Evolutionary conservation across 768 basidiomycete genomes (phyloP).

Genomic region (Lentinula detonsa): DNA sequence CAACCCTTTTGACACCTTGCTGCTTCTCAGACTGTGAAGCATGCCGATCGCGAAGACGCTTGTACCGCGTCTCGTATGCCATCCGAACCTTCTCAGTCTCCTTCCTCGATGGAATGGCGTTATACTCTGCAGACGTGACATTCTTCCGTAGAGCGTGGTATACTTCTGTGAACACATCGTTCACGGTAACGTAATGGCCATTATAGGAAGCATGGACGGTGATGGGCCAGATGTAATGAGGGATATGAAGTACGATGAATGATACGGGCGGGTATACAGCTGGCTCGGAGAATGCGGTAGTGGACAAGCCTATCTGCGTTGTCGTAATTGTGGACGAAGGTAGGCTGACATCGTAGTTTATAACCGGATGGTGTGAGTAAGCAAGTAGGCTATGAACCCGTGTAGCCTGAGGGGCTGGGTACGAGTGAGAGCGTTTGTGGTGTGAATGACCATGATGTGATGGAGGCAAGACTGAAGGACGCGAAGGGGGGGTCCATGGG

Average conservation of each 20-base stretch:
- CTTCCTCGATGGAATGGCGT: constrained; percentile 19
- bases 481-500: not conserved
- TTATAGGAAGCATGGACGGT: constrained; percentile 12
- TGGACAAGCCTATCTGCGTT: constrained; percentile 10
- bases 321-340: constrained; percentile 23
- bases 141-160: constrained; percentile 36
- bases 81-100: constrained; percentile 29
- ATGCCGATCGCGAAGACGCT: constrained; percentile 22
- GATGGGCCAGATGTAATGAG: constrained; percentile 19
- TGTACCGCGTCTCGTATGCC: constrained; percentile 38
- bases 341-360: constrained; percentile 32
- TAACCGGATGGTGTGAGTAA: constrained; percentile 23
- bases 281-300: constrained; percentile 30
- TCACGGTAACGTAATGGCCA: constrained; percentile 29
- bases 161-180: constrained; percentile 39
- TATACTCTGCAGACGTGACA: constrained; percentile 35
- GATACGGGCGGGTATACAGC: constrained; percentile 35
- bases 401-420: not conserved
- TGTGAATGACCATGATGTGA: not conserved
- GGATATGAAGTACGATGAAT: constrained; percentile 22
- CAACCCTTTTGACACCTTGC: constrained; percentile 48
- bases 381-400: constrained; percentile 14
- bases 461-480: not conserved
- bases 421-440: not conserved
- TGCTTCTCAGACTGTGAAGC: constrained; percentile 30